Evolutionary conservation across 345 rosid genomes (phyloP).

Genomic region (Trapa incisa): DNA sequence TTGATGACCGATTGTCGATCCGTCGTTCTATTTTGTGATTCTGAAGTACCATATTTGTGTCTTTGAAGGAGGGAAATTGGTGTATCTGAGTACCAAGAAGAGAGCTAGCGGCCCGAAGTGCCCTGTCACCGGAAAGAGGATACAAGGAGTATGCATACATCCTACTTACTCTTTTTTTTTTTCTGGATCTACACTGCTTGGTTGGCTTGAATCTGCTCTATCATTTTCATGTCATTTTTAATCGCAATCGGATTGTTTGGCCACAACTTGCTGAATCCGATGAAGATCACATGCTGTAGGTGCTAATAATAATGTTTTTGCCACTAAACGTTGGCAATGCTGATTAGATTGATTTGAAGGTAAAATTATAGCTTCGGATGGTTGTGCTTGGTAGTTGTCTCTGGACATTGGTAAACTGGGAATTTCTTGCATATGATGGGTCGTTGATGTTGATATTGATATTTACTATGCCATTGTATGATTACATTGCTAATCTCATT

Average conservation of each 20-base stretch:
- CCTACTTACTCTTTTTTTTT: too few species aligned
- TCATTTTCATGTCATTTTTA: too few species aligned
- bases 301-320: not conserved
- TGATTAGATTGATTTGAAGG: not conserved
- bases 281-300: not conserved
- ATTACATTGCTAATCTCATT: too few species aligned
- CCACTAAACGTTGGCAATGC: not conserved
- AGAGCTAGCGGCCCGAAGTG: conserved; percentile 30
- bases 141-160: conserved; percentile 44
- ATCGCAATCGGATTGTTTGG: not conserved
- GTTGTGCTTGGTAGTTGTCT: not conserved
- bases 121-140: conserved; percentile 37
- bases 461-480: too few species aligned
- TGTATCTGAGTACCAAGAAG: conserved; percentile 65
- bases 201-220: not conserved
- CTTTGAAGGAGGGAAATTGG: conserved; percentile 55
- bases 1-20: not conserved
- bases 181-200: too few species aligned
- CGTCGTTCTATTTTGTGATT: not conserved
- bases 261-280: not conserved
- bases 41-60: not conserved
- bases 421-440: too few species aligned
- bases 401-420: too few species aligned
- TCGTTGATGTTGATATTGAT: too few species aligned
- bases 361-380: not conserved